phyloP scores from a whole-genome alignment of 805 yeast species.

The Myxozyma lipomycoides region DNA sequence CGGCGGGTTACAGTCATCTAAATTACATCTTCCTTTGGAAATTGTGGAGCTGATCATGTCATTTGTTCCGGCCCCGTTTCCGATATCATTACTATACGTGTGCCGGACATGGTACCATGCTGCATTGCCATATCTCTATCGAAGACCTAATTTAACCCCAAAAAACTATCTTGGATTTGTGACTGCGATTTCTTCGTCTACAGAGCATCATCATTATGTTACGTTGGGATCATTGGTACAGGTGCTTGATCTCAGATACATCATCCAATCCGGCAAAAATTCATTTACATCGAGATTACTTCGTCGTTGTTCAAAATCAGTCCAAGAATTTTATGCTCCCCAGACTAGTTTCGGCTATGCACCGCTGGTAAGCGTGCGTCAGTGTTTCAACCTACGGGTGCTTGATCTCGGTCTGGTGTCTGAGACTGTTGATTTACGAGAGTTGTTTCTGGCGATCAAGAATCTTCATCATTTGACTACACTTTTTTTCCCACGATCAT shows the following conservation, averaged over 20 bases:
- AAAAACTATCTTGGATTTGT: conserved; percentile 70
- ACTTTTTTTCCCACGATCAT: conserved; percentile 83
- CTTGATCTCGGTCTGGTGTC: conserved; percentile 82
- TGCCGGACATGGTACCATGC: conserved; percentile 57
- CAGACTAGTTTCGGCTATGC: conserved; percentile 92
- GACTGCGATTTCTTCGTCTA: conserved; percentile 45
- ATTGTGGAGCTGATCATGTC: conserved; percentile 66
- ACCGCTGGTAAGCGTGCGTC: conserved; percentile 74
- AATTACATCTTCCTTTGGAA: conserved; percentile 74
- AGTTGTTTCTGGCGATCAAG: conserved; percentile 70
- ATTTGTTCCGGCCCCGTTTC: conserved; percentile 68
- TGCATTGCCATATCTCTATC: conserved; percentile 63
- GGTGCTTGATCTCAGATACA: conserved; percentile 67
- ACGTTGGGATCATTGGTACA: conserved; percentile 56
- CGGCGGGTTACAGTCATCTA: conserved; percentile 58
- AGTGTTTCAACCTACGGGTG: conserved; percentile 59
- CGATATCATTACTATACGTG: conserved; percentile 37
- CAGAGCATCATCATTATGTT: neutral
- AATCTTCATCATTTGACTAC: conserved; percentile 61
- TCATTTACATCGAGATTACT: conserved; percentile 80
- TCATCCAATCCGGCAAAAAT: conserved; percentile 87
- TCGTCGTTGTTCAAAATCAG: conserved; percentile 64
- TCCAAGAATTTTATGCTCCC: conserved; percentile 78
- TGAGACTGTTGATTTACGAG: conserved; percentile 80
- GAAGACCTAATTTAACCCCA: conserved; percentile 58